Evolutionary conservation across 1,139 yeast species (phyloP).

Genomic region (Protomyces lactucae-debilis): DNA sequence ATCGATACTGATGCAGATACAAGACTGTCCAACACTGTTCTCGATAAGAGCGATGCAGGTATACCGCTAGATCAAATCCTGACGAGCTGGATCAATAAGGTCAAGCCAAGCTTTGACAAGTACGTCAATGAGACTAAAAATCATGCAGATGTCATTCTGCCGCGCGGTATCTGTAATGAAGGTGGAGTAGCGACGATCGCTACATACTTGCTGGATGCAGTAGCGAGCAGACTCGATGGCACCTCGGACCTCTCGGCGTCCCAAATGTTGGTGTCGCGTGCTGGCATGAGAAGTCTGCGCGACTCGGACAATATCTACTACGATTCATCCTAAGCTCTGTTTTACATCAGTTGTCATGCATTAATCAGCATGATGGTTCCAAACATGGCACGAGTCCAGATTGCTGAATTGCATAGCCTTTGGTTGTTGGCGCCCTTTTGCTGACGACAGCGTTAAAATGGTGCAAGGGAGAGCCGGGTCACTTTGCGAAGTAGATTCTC

Average conservation of each 20-base stretch:
- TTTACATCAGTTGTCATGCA: too few species aligned
- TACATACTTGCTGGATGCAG: neutral
- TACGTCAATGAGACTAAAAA: neutral
- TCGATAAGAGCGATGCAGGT: neutral
- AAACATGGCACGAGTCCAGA: too few species aligned
- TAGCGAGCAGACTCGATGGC: neutral
- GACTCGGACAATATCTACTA: neutral
- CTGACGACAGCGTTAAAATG: too few species aligned
- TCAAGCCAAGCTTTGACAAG: neutral
- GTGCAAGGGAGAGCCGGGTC: too few species aligned
- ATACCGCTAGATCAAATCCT: neutral
- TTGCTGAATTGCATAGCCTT: too few species aligned
- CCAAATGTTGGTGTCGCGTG: neutral
- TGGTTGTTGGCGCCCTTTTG: too few species aligned
- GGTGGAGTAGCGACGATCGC: neutral
- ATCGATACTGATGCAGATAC: neutral
- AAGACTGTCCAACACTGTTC: neutral
- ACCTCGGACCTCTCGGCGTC: neutral
- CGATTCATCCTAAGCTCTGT: neutral
- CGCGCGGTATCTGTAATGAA: neutral
- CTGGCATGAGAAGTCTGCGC: neutral
- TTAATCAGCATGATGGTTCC: too few species aligned
- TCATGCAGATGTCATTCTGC: neutral
- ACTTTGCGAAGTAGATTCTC: too few species aligned
- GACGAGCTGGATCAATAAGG: neutral